Evolutionary conservation across 148 eudicot species (phyloP).

Genomic region (Spergularia marina): DNA sequence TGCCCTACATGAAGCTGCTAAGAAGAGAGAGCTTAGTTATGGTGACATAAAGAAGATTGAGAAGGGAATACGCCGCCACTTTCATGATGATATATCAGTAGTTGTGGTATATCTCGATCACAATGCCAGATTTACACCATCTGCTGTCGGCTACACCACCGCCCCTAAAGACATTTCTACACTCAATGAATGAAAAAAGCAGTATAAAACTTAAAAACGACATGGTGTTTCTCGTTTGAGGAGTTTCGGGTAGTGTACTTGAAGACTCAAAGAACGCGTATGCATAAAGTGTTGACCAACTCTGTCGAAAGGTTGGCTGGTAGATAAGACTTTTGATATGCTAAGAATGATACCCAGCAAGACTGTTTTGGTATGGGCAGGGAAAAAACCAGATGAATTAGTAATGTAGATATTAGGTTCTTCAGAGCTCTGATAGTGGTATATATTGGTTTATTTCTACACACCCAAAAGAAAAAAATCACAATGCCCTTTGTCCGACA

Average conservation of each 20-base stretch:
- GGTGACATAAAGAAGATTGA: constrained; percentile 43
- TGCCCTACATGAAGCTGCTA: constrained; percentile 48
- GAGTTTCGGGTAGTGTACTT: too few species aligned
- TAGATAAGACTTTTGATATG: not conserved
- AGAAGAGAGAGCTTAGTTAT: constrained; percentile 47
- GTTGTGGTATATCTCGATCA: constrained; percentile 51
- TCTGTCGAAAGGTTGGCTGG: constrained; percentile 3
- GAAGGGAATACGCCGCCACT: constrained; percentile 46
- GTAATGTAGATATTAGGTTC: constrained; percentile 21
- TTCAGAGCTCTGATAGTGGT: not conserved
- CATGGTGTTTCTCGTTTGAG: not conserved
- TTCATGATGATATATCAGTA: constrained; percentile 56
- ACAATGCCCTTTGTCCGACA: not conserved
- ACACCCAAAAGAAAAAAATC: too few species aligned
- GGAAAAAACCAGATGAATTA: not conserved
- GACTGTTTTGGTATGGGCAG: not conserved
- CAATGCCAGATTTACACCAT: constrained; percentile 22
- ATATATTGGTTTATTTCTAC: not conserved
- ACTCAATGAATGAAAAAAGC: constrained; percentile 2
- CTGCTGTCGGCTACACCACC: constrained; percentile 32
- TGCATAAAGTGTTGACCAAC: not conserved
- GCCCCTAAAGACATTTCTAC: constrained; percentile 45
- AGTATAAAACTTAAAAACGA: not conserved
- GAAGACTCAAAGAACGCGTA: not conserved
- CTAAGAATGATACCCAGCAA: not conserved